Evolutionary conservation across 768 basidiomycete genomes (phyloP).

Genomic region (Psilocybe tampanensis): DNA sequence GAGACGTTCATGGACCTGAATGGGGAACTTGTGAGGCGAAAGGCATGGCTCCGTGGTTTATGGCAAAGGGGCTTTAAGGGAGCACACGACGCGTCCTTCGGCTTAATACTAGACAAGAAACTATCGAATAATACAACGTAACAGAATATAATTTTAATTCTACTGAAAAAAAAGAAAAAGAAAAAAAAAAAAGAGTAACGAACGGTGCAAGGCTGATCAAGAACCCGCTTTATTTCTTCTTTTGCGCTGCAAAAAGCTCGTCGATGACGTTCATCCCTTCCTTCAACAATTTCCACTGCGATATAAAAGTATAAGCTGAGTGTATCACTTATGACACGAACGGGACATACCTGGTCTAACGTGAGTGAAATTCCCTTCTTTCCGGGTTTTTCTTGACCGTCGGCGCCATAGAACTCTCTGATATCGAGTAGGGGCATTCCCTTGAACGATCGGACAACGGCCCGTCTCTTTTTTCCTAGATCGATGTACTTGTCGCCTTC

Average conservation of each 20-base stretch:
- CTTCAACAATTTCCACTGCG: constrained; percentile 63
- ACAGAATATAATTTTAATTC: constrained; percentile 4
- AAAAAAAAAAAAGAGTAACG: constrained; percentile 1
- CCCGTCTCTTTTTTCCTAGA: constrained; percentile 73
- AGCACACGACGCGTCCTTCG: constrained; percentile 73
- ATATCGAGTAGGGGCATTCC: constrained; percentile 67
- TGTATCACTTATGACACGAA: not conserved
- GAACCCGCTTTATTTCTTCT: constrained; percentile 25
- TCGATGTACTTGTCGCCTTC: constrained; percentile 63
- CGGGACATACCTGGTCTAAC: constrained; percentile 55
- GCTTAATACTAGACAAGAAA: constrained; percentile 38
- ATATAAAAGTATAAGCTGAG: not conserved
- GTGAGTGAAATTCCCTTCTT: constrained; percentile 79
- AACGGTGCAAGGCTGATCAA: not conserved
- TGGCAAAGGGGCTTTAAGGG: constrained; percentile 60
- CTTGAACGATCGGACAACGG: constrained; percentile 52
- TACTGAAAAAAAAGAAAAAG: not conserved
- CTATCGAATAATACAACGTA: constrained; percentile 2
- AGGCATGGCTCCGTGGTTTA: constrained; percentile 70
- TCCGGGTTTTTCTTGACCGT: constrained; percentile 67
- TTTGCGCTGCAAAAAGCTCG: constrained; percentile 42
- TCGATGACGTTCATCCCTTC: constrained; percentile 48
- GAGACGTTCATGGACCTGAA: constrained; percentile 68
- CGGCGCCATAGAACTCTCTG: constrained; percentile 66
- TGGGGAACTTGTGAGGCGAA: constrained; percentile 53